Base-by-base conservation (phyloP, 2,329 filamentous ascomycete species). In the Colletotrichum lindemuthianum region DNA sequence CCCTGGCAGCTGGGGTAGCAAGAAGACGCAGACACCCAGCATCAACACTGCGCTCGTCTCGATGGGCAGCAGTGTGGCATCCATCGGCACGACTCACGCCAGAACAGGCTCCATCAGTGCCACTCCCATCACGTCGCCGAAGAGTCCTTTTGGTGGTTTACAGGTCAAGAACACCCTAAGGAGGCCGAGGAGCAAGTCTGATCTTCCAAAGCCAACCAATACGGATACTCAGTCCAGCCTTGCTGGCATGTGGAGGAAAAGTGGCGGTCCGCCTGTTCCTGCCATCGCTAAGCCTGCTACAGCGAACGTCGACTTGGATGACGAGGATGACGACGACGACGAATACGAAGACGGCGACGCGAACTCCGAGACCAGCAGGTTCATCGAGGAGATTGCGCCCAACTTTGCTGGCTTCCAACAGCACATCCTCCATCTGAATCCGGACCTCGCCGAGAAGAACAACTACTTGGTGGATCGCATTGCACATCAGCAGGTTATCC, bases 381-480 rank as follows among this genome's bases (percentile, higher is more conserved):
- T 87, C 12, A 86, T 88, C 37, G 87, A 92, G 69, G 83, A 85
- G 9, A 90, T 95, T 65, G 84, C 88, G 9, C 91, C 93, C 1
- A 93, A 88, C 15, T 78, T 89, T 32, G 86, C 89, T 65, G 93
- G 93, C 0, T 97, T 97, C 77, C 88, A 88, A 69, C 83, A 87
- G 32, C 91, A 97, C 72, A 86, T 95, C 15, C 78, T 88, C 49
- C 84, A 86, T 64, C 78, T 96, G 47, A 96, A 96, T 71, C 92
- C 92, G n/a, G 79, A 83, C 10, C 81, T 97, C 61, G 80, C 68
- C 8, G 81, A 83, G 8, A 83, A 72, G 4, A 83, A 85, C 70
- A 78, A 72, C 37, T 89, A 88, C 75, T 82, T 97, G 68, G 86
- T 95, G 12, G 91, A 96, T 36, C 89, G 93, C 49, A 91, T 97